These are phyloP conservation scores for Lachnum nothofagi DNA, from an alignment of 2,329 filamentous ascomycete species.

Conservation along the genomic window DNA sequence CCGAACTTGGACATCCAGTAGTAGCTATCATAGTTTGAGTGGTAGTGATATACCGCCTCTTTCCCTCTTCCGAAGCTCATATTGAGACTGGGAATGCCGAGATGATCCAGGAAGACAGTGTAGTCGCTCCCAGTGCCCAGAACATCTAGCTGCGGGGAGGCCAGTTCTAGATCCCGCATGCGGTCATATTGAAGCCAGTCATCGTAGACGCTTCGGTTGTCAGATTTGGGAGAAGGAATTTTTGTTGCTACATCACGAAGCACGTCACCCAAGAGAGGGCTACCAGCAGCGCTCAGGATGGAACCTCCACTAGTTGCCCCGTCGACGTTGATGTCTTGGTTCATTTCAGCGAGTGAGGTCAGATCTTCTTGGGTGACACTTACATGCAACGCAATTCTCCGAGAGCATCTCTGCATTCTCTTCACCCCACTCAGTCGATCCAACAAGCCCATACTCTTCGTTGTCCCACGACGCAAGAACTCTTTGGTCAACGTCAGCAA, in stretches of 20 bases:
- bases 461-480: slow-evolving; percentile 75
- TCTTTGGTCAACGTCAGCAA: no score
- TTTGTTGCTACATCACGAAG: slow-evolving; percentile 56
- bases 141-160: no score
- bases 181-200: no score
- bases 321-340: slow-evolving; percentile 80
- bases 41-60: slow-evolving; percentile 65
- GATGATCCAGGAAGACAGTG: slow-evolving; percentile 59
- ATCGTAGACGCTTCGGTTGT: no score
- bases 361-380: no score
- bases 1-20: slow-evolving; percentile 78
- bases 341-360: no score
- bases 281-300: slow-evolving; percentile 49
- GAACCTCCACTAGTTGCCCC: slow-evolving; percentile 61
- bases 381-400: no score
- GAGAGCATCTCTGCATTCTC: no score
- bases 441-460: slow-evolving; percentile 74
- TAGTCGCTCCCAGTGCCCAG: slow-evolving; percentile 65
- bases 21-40: slow-evolving; percentile 79
- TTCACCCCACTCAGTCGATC: slow-evolving; percentile 83
- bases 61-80: slow-evolving; percentile 44
- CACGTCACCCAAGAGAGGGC: slow-evolving; percentile 58
- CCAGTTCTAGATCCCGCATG: no score
- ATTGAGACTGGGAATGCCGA: slow-evolving; percentile 48
- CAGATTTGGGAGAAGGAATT: no score